Evolutionary conservation across 495 filamentous ascomycete genomes (phyloP).

Genomic region (Penicillium verhagenii): DNA sequence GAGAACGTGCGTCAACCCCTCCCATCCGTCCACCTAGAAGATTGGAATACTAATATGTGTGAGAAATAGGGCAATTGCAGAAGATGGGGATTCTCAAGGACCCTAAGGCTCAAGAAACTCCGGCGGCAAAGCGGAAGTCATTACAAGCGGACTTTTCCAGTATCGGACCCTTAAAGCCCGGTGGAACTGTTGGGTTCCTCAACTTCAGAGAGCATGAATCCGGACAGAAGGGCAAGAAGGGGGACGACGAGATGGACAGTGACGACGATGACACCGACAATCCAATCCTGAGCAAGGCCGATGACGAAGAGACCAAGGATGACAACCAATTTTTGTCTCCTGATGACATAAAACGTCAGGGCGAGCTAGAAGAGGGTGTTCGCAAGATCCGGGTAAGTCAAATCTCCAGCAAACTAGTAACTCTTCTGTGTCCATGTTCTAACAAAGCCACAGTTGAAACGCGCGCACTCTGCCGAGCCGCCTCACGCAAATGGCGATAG

Average conservation of each 20-base stretch:
- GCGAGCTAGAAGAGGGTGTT: slow-evolving; percentile 87
- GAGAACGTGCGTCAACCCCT: slow-evolving; percentile 69
- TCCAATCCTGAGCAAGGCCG: slow-evolving; percentile 58
- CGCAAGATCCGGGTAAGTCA: slow-evolving; percentile 82
- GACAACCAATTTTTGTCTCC: slow-evolving; percentile 58
- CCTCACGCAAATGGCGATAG: slow-evolving; percentile 48
- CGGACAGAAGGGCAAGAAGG: slow-evolving; percentile 50
- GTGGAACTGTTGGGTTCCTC: slow-evolving; percentile 83
- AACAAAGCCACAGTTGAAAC: slow-evolving; percentile 70
- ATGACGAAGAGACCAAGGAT: slow-evolving; percentile 73
- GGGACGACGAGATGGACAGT: slow-evolving; percentile 59
- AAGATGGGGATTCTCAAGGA: slow-evolving; percentile 85
- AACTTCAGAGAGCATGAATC: slow-evolving; percentile 77
- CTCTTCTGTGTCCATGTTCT: slow-evolving; percentile 5
- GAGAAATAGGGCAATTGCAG: slow-evolving; percentile 72
- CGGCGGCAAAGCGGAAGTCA: slow-evolving; percentile 69
- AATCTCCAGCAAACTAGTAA: not conserved
- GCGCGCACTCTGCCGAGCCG: slow-evolving; percentile 85
- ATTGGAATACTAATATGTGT: slow-evolving; percentile 19
- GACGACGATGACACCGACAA: slow-evolving; percentile 60
- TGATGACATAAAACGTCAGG: slow-evolving; percentile 80
- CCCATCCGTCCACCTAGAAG: not conserved
- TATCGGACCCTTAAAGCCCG: slow-evolving; percentile 78
- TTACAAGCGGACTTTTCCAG: slow-evolving; percentile 77
- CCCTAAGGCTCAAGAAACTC: slow-evolving; percentile 56